Percentiles rank a stretch among this genome's conserved stretches.
These are phyloP conservation scores for Psilocybe cubensis DNA, from an alignment of 768 basidiomycete genomes.

Conservation along the genomic window DNA sequence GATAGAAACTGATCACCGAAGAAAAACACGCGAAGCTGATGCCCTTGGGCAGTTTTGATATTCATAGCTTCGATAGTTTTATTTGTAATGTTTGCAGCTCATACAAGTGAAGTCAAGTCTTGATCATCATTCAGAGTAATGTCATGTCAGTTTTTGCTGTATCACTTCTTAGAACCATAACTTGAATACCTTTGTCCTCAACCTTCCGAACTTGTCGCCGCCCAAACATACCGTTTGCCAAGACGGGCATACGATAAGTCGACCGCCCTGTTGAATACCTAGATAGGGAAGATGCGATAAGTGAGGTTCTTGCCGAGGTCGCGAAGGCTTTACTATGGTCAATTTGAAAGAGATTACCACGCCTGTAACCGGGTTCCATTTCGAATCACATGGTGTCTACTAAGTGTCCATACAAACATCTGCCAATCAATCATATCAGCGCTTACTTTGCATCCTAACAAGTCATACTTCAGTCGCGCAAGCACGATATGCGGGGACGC, in stretches of 20 bases:
- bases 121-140: constrained; percentile 9
- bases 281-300: background rate
- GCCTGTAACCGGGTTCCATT: background rate
- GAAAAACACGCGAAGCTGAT: background rate
- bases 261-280: background rate
- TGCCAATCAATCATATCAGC: background rate
- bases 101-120: background rate
- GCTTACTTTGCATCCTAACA: background rate
- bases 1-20: background rate
- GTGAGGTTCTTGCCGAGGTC: background rate
- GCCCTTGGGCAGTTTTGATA: background rate
- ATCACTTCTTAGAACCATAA: constrained; percentile 3
- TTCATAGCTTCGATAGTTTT: background rate
- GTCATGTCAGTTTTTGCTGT: constrained; percentile 5
- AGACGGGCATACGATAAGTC: background rate
- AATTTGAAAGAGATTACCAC: background rate
- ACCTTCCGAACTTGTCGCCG: background rate
- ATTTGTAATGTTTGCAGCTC: background rate
- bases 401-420: background rate
- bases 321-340: background rate
- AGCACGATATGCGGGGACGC: background rate
- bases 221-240: background rate
- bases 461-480: background rate
- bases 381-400: background rate
- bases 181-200: background rate